phyloP scores from a whole-genome alignment of 1,139 yeast species.

The Scheffersomyces quercinus region DNA sequence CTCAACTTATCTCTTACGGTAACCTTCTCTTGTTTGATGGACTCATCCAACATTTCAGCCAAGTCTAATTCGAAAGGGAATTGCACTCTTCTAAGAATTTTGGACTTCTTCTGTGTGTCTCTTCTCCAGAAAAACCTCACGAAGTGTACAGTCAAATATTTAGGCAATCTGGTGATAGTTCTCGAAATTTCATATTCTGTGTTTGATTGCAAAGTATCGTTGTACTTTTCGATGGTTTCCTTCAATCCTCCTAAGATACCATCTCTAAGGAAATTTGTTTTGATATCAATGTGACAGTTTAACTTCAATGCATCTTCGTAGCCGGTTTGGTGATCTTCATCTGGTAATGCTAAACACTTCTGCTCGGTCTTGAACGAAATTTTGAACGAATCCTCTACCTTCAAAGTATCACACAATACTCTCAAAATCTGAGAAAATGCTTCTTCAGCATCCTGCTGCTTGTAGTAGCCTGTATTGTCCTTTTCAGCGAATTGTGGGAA shows the following conservation, averaged over 20 bases:
- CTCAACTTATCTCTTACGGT: slow-evolving; percentile 77
- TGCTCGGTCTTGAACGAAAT: slow-evolving; percentile 64
- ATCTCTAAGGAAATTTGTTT: slow-evolving; percentile 85
- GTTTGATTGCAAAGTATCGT: slow-evolving; percentile 66
- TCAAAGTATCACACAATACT: slow-evolving; percentile 51
- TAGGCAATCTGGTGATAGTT: slow-evolving; percentile 79
- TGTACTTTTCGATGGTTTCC: slow-evolving; percentile 77
- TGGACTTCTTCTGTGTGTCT: slow-evolving; percentile 86
- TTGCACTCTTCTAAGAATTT: slow-evolving; percentile 88
- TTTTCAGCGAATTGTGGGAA: slow-evolving; percentile 91
- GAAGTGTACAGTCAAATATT: slow-evolving; percentile 85
- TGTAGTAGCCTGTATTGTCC: slow-evolving; percentile 66
- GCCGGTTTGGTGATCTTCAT: slow-evolving; percentile 49
- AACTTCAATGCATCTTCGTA: slow-evolving; percentile 66
- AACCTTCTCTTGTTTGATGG: slow-evolving; percentile 63
- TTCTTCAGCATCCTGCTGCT: slow-evolving; percentile 99
- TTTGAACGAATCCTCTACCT: slow-evolving; percentile 58
- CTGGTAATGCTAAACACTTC: slow-evolving; percentile 59
- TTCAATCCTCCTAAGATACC: slow-evolving; percentile 76
- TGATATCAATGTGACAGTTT: slow-evolving; percentile 83
- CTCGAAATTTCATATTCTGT: slow-evolving; percentile 70
- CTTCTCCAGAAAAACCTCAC: slow-evolving; percentile 96
- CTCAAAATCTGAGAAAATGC: slow-evolving; percentile 79
- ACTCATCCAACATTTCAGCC: slow-evolving; percentile 80
- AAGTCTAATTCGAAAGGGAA: slow-evolving; percentile 93